phyloP scores from a whole-genome alignment of 2,329 filamentous ascomycete species.

The Dactylonectria macrodidyma region DNA sequence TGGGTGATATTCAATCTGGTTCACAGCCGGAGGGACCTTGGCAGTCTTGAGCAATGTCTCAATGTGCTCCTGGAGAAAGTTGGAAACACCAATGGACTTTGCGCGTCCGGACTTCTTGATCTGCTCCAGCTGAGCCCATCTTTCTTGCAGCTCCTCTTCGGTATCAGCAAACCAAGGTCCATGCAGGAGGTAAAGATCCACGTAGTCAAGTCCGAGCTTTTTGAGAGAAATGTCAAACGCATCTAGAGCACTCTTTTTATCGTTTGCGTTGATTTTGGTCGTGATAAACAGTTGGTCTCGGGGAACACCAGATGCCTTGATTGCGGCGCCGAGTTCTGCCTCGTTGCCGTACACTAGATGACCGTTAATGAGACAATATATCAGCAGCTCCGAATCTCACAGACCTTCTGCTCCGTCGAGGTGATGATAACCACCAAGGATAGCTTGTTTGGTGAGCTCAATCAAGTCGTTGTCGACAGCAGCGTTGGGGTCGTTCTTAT shows the following conservation, averaged over 20 bases:
- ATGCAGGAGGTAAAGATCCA: too few relatives aligned
- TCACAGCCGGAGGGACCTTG: constrained; percentile 28
- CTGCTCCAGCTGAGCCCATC: constrained; percentile 23
- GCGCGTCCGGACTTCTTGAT: constrained; percentile 13
- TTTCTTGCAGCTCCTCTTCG: background rate
- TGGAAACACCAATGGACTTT: constrained; percentile 32
- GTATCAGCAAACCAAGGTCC: too few relatives aligned
- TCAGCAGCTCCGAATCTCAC: background rate
- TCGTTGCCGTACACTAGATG: constrained; percentile 20
- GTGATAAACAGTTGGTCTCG: constrained; percentile 21
- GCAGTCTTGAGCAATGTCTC: constrained; percentile 23
- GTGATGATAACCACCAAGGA: constrained; percentile 21
- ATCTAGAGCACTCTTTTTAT: too few relatives aligned
- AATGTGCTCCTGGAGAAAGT: constrained; percentile 31
- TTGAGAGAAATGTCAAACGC: too few relatives aligned
- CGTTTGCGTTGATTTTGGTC: background rate
- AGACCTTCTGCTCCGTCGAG: constrained; percentile 30
- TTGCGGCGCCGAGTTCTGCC: constrained; percentile 12
- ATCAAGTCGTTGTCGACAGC: background rate
- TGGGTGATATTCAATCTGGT: constrained; percentile 38
- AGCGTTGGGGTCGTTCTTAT: background rate
- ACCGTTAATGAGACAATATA: too few relatives aligned
- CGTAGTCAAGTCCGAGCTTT: too few relatives aligned
- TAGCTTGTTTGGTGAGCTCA: constrained; percentile 15
- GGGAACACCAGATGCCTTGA: constrained; percentile 11